phyloP scores from a whole-genome alignment of 495 filamentous ascomycete species.

The Penicillium pulvis region DNA sequence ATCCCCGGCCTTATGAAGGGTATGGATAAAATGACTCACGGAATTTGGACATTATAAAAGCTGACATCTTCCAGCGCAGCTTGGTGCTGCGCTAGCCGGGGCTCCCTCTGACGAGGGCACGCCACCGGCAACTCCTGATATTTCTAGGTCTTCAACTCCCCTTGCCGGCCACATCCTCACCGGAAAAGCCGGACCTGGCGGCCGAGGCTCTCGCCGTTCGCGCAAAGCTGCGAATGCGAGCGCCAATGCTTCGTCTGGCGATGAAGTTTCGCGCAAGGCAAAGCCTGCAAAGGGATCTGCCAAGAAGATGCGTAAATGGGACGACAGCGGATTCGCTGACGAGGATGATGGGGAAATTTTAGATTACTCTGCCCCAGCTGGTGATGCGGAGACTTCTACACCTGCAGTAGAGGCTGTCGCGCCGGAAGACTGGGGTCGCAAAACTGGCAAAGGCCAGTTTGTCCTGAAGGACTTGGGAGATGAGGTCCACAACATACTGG shows the following conservation, averaged over 20 bases:
- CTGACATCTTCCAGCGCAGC: conserved; percentile 44
- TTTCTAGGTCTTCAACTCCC: conserved; percentile 79
- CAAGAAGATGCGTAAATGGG: conserved; percentile 90
- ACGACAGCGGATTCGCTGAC: conserved; percentile 82
- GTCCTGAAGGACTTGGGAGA: conserved; percentile 91
- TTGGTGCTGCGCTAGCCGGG: conserved; percentile 48
- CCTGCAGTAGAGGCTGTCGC: conserved; percentile 71
- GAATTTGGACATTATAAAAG: conserved; percentile 26
- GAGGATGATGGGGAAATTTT: conserved; percentile 80
- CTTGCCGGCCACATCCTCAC: conserved; percentile 65
- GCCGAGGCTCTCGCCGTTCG: conserved; percentile 76
- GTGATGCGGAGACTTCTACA: conserved; percentile 53
- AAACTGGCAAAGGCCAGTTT: conserved; percentile 86
- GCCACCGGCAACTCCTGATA: conserved; percentile 70
- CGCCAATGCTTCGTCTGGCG: conserved; percentile 77
- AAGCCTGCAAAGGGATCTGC: conserved; percentile 57
- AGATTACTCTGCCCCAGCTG: conserved; percentile 77
- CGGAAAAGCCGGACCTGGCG: conserved; percentile 68
- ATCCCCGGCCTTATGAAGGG: conserved; percentile 58
- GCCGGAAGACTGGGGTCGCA: conserved; percentile 77
- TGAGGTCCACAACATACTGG: conserved; percentile 87
- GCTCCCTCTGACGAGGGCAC: conserved; percentile 56
- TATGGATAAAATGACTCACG: conserved; percentile 26
- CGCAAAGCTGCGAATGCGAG: conserved; percentile 71
- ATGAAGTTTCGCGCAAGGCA: conserved; percentile 66